These are phyloP conservation scores for Bondarzewia mesenterica DNA, from an alignment of 1,284 basidiomycete genomes.

Conservation along the genomic window DNA sequence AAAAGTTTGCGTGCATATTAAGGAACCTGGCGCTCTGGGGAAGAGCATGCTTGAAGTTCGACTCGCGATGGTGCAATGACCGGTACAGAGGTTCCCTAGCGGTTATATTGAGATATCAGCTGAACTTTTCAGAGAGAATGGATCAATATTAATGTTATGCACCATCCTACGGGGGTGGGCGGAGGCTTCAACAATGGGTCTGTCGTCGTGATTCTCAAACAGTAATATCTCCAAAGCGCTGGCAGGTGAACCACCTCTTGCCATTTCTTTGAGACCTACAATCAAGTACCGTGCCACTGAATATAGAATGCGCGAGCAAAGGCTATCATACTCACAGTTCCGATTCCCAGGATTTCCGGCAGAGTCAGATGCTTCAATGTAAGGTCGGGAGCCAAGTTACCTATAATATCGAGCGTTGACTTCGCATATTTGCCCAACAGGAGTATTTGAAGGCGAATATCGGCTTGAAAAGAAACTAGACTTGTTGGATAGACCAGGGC, in stretches of 20 bases:
- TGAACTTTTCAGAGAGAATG: too few relatives aligned
- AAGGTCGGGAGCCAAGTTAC: constrained; percentile 61
- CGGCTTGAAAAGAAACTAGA: constrained; percentile 67
- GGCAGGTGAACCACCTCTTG: constrained; percentile 67
- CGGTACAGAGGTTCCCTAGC: constrained; percentile 76
- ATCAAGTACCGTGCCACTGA: too few relatives aligned
- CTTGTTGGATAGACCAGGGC: too few relatives aligned
- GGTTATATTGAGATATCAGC: too few relatives aligned
- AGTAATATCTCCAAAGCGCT: constrained; percentile 73
- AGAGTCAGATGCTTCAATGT: constrained; percentile 56
- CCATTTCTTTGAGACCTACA: too few relatives aligned
- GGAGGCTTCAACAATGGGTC: constrained; percentile 65
- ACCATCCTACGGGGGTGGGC: constrained; percentile 65
- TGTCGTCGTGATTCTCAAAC: constrained; percentile 61
- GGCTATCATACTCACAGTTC: too few relatives aligned
- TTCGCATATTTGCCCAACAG: constrained; percentile 79
- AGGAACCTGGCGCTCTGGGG: constrained; percentile 75
- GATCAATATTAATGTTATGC: constrained; percentile 18
- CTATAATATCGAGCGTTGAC: too few relatives aligned
- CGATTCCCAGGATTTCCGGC: constrained; percentile 53
- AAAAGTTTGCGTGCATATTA: constrained; percentile 80
- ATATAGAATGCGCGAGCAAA: too few relatives aligned
- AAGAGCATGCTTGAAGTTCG: constrained; percentile 72
- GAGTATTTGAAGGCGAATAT: constrained; percentile 69
- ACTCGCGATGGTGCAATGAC: constrained; percentile 78